These are phyloP conservation scores for Setomelanomma holmii DNA, from an alignment of 2,329 filamentous ascomycete species.

Conservation along the genomic window DNA sequence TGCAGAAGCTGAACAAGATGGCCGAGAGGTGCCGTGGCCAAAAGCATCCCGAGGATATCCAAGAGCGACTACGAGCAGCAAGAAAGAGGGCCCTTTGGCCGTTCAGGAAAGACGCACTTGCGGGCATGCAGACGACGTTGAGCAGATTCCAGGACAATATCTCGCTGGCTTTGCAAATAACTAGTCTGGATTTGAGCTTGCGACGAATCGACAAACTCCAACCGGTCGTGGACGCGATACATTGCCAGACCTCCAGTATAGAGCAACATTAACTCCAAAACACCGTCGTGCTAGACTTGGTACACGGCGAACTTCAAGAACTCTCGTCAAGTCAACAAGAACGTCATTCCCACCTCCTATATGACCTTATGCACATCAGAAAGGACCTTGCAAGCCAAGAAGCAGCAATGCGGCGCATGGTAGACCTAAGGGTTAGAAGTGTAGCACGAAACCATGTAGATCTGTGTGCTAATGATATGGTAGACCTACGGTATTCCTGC, in stretches of 20 bases:
- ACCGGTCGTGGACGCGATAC: background rate
- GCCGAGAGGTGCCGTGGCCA: background rate
- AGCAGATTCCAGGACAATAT: slow-evolving; percentile 8
- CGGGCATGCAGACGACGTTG: slow-evolving; percentile 2
- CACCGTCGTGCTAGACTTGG: background rate
- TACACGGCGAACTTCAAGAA: background rate
- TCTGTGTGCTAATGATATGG: background rate
- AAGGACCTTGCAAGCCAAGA: no score
- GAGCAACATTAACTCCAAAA: background rate
- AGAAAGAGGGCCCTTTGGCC: slow-evolving; percentile 6
- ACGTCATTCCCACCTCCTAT: no score
- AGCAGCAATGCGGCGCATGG: no score
- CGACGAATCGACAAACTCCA: background rate
- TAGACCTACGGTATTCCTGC: background rate
- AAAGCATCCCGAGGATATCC: background rate
- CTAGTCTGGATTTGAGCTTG: background rate
- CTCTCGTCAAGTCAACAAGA: no score
- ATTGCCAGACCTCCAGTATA: background rate
- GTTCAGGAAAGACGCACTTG: slow-evolving; percentile 5
- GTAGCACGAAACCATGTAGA: no score
- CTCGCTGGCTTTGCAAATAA: background rate
- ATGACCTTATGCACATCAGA: no score
- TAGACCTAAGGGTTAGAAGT: no score
- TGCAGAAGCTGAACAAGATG: slow-evolving; percentile 1
- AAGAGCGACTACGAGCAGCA: background rate